Conservation (phyloP, 176 grass and related monocot species). For the Melocanna baccifera region DNA sequence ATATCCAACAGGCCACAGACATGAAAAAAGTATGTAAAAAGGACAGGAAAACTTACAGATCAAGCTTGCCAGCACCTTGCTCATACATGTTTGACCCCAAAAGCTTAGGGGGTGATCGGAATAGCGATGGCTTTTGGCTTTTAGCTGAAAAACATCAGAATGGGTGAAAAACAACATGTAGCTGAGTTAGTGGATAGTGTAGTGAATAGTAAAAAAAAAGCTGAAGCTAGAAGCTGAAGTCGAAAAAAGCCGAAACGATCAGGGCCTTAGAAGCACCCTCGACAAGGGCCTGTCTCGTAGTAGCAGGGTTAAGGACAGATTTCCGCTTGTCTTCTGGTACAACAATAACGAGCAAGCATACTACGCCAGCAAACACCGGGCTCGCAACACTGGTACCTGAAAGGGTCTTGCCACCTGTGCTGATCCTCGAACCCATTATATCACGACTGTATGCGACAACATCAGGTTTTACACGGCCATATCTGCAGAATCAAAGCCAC, state of each 20-base stretch:
- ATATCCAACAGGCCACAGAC: conserved; percentile 16
- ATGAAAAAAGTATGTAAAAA: neutral
- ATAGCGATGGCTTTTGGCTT: too few species aligned
- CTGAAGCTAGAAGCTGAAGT: too few species aligned
- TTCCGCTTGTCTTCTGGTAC: conserved; percentile 73
- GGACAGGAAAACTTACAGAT: conserved; percentile 70
- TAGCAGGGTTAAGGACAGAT: conserved; percentile 75
- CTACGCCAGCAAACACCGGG: conserved; percentile 87
- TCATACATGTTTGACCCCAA: conserved; percentile 94
- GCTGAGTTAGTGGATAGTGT: too few species aligned
- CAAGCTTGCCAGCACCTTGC: conserved; percentile 88
- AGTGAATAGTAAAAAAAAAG: too few species aligned
- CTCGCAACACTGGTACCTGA: conserved; percentile 98
- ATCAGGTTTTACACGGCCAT: conserved; percentile 96
- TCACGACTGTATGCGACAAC: conserved; percentile 96
- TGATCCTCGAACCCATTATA: conserved; percentile 98
- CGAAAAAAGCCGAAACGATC: too few species aligned
- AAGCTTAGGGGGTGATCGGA: too few species aligned
- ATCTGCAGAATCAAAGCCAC: conserved; percentile 51
- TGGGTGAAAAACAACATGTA: too few species aligned
- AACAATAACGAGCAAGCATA: conserved; percentile 91
- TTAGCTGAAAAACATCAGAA: too few species aligned
- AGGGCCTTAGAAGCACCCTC: conserved; percentile 95
- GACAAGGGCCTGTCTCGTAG: conserved; percentile 97
- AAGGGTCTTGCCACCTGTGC: conserved; percentile 94